Base-by-base conservation (phyloP, 768 basidiomycete species). In the Phylloporus sp. region DNA sequence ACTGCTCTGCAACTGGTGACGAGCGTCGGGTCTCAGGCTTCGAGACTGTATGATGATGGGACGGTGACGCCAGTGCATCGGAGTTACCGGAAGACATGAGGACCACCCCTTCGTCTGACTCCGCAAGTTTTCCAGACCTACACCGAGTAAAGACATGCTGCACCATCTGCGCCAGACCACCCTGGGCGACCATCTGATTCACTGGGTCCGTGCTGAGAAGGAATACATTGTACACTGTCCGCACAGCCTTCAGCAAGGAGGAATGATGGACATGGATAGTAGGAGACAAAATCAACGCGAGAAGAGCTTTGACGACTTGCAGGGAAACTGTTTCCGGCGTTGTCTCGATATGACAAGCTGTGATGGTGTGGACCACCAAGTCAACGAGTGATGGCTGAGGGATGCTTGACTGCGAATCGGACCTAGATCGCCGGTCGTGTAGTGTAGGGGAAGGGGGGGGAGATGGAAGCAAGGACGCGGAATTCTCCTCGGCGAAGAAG, bases 161-260 rank as follows among this genome's bases (percentile, higher is more conserved):
- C 3, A 98, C 93, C 84, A 99, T 98, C 66, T 99, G 96, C 0
- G 92, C 93, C 15, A 99, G 78, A 15, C 94, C 92, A 17, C 95
- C 96, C 67, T 99, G 96, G 15, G 96, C 96, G 29, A 99, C 95
- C 73, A 90, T 94, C 69, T 98, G 96, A 56, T 95, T 98, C 40
- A 93, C 87, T 5, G 86, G 78, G 59, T 95, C 91, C 18, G 78
- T 76, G 57, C 90, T 93, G 49, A 98, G 75, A 22, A 99, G 74
- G 65, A 98, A 99, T 49, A 99, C 85, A 64, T 99, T 98, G 72
- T 98, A 99, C 4, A 99, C 96, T 17, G 96, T 97, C 38, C 96
- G 80, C 26, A 99, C 90, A 23, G 93, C 92, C 66, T 97, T 97
- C 55, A 99, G 78, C 35, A 99, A 75, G 10, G 91, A 88, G 5